These are phyloP conservation scores for Zygnema cylindricum DNA, from an alignment of 139 green algal species.

Conservation along the genomic window DNA sequence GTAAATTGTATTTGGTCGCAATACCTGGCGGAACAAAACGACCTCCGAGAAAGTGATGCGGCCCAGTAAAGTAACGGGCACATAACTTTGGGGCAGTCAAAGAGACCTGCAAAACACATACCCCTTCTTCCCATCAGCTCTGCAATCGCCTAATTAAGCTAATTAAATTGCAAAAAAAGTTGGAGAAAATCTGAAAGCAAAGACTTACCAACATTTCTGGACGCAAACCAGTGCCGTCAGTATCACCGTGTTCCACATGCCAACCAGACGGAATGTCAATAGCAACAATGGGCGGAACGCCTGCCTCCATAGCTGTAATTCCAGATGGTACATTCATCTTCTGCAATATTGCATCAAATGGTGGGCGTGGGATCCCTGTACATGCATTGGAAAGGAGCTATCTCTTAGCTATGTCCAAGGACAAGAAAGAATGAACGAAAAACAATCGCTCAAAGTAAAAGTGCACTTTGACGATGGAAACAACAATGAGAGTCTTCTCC, in stretches of 20 bases:
- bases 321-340: constrained; percentile 56
- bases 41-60: constrained; percentile 91
- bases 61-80: constrained; percentile 79
- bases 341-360: constrained; percentile 86
- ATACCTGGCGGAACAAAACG: constrained; percentile 86
- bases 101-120: constrained; percentile 67
- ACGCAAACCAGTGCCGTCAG: constrained; percentile 62
- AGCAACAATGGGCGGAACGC: constrained; percentile 47
- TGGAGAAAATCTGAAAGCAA: not conserved
- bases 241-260: constrained; percentile 81
- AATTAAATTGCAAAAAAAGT: too few species aligned
- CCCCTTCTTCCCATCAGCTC: constrained; percentile 3
- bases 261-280: constrained; percentile 84
- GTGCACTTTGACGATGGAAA: too few species aligned
- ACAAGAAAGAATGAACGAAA: too few species aligned
- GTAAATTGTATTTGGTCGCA: constrained; percentile 62
- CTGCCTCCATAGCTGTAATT: not conserved
- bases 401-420: too few species aligned
- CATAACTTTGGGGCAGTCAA: constrained; percentile 93
- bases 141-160: too few species aligned
- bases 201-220: constrained; percentile 85
- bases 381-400: too few species aligned
- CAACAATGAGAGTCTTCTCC: too few species aligned
- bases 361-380: constrained; percentile 73
- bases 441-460: too few species aligned